Evolutionary conservation across 192 early-diverging fungal genomes (phyloP), one percentile per base, ranked within the genome.

Genomic region (Coemansia sp.): DNA sequence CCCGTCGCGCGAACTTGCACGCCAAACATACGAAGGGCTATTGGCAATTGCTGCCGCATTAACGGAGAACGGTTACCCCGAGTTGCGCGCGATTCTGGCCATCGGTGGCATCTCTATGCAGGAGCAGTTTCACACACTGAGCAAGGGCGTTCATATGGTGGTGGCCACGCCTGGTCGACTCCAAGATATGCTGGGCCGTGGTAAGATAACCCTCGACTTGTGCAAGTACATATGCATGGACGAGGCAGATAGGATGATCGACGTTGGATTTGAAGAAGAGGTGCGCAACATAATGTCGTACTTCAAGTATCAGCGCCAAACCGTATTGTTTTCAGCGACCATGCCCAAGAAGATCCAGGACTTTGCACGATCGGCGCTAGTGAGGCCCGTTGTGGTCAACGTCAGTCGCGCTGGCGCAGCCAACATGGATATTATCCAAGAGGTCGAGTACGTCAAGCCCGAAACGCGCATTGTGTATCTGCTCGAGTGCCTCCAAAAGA

Each of bases 291-390:
- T 98, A 62, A 90, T 98, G 85, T 98, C 95, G 6, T 97, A 90
- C 69, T 98, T 97, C 70, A 97, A 88, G 83, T 79, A 84, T 46
- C 97, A 99, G 82, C 91, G 95, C 34, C 97, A 99, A 74, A 99
- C 97, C 2, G 86, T 99, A n/a, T 78, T 99, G 10, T 99, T 96
- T 69, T 93, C 92, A 31, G 94, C 94, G 33, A 96, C 94, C 8
- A 96, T 99, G 97, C 97, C 97, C 11, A 95, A 95, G 74, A 97
- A 98, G 85, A 98, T 99, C 67, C 97, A 97, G 75, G 92, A 97
- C 69, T 99, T 99, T 84, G 97, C 97, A 4, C 75, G 87, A 45
- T 90, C 90, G 1, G 91, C 97, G 0, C 86, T 99, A 2, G 93
- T 97, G 19, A 76, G 91, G 62, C 97, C 97, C 0, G 83, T 95